Base-by-base conservation (phyloP, 2,329 filamentous ascomycete genomes). In the Elsinoe arachidis region DNA sequence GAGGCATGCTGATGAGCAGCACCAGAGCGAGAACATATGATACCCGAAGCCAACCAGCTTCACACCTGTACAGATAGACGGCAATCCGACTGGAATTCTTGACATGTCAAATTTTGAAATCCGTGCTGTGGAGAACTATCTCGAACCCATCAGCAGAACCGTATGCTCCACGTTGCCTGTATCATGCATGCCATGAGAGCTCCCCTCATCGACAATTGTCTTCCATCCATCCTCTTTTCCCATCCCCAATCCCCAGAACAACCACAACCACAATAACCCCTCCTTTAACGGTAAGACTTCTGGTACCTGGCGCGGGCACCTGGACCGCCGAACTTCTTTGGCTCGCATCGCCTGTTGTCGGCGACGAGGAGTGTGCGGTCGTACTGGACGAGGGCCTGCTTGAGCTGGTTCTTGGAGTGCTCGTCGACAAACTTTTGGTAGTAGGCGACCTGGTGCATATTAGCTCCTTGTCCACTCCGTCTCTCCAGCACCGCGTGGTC, bases 371-470 rank as follows among this genome's bases (percentile, higher is more conserved):
- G 87, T 75, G 90, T 95, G 74, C 91, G 86, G 83, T 96, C 90
- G 83, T 92, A 99, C 77, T 90, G 85, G 73, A 92, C 88, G 69
- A 99, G 86, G 68, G 89, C 88, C 80, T 92, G 87, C 90, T 97
- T 99, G 74, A 99, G 85, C 80, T 90, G 83, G 86, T 97, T 96
- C 88, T 99, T 99, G 82, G 88, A 90, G 88, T 97, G 91, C 88
- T 99, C 93, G 75, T 99, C 93, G 79, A 97, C 90, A 81, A 86
- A 99, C 85, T 99, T 96, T 82, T 96, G 92, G 88, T 96, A 97
- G 87, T 96, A 96, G 78, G 90, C 87, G 73, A 95, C 73, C 71
- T 73, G 21, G 26, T 26, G 38, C 35, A 52, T 46, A 55, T 59
- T 57, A 61, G 58, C 44, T 39, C 2, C 19, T n/a, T 2, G 17